Base-by-base conservation (phyloP, 495 filamentous ascomycete genomes). In the Tuber microsphaerosporum region DNA sequence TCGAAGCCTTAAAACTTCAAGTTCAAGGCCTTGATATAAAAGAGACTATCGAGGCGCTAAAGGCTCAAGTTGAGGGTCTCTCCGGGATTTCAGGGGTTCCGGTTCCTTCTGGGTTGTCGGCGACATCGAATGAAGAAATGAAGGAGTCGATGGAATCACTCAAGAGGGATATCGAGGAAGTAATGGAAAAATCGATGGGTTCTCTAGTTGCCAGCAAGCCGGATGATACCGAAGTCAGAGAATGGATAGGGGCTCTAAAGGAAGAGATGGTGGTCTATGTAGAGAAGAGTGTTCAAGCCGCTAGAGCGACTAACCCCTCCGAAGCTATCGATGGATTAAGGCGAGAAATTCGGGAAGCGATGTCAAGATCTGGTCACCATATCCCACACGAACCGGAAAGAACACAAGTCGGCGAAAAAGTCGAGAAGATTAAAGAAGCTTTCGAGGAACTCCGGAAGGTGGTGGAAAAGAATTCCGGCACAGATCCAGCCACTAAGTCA, bases 381-480 rank as follows among this genome's bases (percentile, higher is more conserved):
- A 71, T 78, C 26, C 76, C 76, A 46, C 74, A 74, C 31, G 77
- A 79, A 41, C 74, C 77, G 10, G 77, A 79, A 71, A 77, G 75
- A 41, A 74, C 75, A 10, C 73, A 77, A 76, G 76, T 77, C 8
- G 77, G 77, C 10, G 77, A 79, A 56, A 79, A 79, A 48, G 77
- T 77, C 6, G 77, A 79, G 70, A 79, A 86, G 73, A 83, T 90
- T 0, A 85, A 89, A 72, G 87, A 88, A 31, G 84, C 86, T 0
- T 77, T 90, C 37, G 85, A 87, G 73, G 88, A 88, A 39, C 83
- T 92, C 16, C 85, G 94, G 5, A 89, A 91, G 72, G 90, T 88
- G 17, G 86, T 92, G 17, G 87, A 83, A 39, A 86, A 86, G 76
- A 81, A 77, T 79, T 75, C 79, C 16, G 78, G 78, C 39, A 75